These are phyloP conservation scores for Aspergillus tanneri DNA, from an alignment of 2,329 filamentous ascomycete genomes.

Conservation along the genomic window DNA sequence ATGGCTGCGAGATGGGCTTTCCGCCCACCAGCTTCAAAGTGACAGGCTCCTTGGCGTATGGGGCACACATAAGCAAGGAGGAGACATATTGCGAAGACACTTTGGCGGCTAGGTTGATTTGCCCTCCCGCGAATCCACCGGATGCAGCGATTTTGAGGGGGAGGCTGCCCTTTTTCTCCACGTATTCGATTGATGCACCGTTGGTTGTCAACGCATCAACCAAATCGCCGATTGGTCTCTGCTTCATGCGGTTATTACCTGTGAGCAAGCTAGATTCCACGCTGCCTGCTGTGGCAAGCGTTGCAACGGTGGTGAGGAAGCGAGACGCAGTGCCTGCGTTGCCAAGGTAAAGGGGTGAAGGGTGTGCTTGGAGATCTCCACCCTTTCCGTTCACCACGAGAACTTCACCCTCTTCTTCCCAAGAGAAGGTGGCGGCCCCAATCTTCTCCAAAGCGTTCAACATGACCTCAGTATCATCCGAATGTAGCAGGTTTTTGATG, in stretches of 20 bases:
- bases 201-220: constrained; percentile 87
- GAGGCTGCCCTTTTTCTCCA: constrained; percentile 79
- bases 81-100: constrained; percentile 99
- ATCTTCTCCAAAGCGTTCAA: constrained; percentile 83
- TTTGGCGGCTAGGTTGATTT: constrained; percentile 89
- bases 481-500: constrained; percentile 90
- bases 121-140: constrained; percentile 77
- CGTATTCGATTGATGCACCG: constrained; percentile 81
- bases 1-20: constrained; percentile 93
- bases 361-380: constrained; percentile 75
- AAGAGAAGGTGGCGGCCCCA: constrained; percentile 82
- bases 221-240: constrained; percentile 86
- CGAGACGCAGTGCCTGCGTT: constrained; percentile 95
- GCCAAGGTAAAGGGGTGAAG: constrained; percentile 80
- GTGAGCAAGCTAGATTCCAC: constrained; percentile 76
- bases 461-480: constrained; percentile 97
- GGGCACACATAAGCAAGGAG: constrained; percentile 92
- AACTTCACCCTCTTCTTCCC: constrained; percentile 92
- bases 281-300: constrained; percentile 68
- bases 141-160: constrained; percentile 80
- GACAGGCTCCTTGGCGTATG: constrained; percentile 91
- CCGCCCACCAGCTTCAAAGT: constrained; percentile 89
- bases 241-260: constrained; percentile 94
- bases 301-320: constrained; percentile 88
- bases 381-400: constrained; percentile 87